Conservation (phyloP, 352 stramenopile species). For the Globisporangium spinosum region DNA sequence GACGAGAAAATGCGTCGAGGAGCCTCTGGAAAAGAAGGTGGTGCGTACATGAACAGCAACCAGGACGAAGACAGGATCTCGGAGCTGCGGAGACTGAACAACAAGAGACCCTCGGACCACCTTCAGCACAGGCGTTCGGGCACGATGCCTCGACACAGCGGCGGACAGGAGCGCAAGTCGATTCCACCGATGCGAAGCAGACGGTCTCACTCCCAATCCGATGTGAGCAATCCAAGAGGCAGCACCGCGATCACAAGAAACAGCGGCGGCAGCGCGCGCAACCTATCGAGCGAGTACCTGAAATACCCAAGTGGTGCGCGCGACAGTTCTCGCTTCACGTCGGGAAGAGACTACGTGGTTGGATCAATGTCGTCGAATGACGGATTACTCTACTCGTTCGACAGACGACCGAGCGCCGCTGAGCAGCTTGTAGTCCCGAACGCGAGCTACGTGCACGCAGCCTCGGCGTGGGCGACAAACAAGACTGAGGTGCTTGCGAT, state of each 20-base stretch:
- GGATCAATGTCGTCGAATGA: slow-evolving; percentile 28
- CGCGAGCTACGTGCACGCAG: slow-evolving; percentile 61
- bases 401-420: slow-evolving; percentile 38
- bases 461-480: slow-evolving; percentile 72
- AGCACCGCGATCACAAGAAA: slow-evolving; percentile 12
- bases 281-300: slow-evolving; percentile 14
- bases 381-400: slow-evolving; percentile 31
- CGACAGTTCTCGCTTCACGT: slow-evolving; percentile 13
- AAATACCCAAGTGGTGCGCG: slow-evolving; percentile 8
- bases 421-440: slow-evolving; percentile 54
- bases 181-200: slow-evolving; percentile 13
- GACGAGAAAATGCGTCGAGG: slow-evolving; percentile 26
- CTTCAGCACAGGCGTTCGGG: slow-evolving; percentile 5
- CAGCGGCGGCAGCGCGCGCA: slow-evolving; percentile 13
- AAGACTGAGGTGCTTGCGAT: slow-evolving; percentile 70
- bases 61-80: slow-evolving; percentile 36
- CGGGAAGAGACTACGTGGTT: slow-evolving; percentile 14
- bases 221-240: slow-evolving; percentile 34
- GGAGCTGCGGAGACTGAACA: slow-evolving; percentile 23
- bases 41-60: slow-evolving; percentile 14
- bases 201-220: slow-evolving; percentile 42
- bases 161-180: slow-evolving; percentile 10
- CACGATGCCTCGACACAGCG: slow-evolving; percentile 14
- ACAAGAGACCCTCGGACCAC: slow-evolving; percentile 14
- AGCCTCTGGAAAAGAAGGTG: slow-evolving; percentile 27